Conservation (phyloP, 169 alveolate species). For the Eimeria acervulina region DNA sequence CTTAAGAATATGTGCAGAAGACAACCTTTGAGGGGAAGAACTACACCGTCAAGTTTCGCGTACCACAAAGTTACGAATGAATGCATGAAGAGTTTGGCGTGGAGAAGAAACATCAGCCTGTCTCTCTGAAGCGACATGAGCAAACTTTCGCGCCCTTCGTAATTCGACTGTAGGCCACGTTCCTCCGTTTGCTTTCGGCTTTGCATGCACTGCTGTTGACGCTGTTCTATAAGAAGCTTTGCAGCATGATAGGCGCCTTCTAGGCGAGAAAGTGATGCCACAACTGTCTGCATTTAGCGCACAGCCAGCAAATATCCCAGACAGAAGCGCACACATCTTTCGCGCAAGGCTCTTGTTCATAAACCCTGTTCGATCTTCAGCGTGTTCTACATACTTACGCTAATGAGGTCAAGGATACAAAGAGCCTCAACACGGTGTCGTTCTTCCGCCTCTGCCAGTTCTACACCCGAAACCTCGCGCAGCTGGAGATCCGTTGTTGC, state of each 20-base stretch:
- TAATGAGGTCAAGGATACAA: slow-evolving; percentile 52
- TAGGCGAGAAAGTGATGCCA: slow-evolving; percentile 58
- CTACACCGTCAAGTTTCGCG: background rate
- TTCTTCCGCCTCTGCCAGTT: slow-evolving; percentile 40
- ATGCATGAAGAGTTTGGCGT: slow-evolving; percentile 65
- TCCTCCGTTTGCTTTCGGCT: background rate
- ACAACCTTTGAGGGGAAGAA: background rate
- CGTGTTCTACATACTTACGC: slow-evolving; percentile 16
- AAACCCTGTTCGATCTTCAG: background rate
- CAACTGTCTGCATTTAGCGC: slow-evolving; percentile 17
- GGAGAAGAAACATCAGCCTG: slow-evolving; percentile 48
- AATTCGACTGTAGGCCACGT: background rate
- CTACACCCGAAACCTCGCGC: slow-evolving; percentile 30
- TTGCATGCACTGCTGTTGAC: slow-evolving; percentile 51
- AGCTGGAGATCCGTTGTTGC: slow-evolving; percentile 15
- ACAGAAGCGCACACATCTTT: background rate
- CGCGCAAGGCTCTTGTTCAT: background rate
- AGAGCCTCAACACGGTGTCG: slow-evolving; percentile 30
- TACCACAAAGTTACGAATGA: slow-evolving; percentile 52
- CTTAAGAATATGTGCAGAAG: background rate
- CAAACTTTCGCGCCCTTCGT: background rate
- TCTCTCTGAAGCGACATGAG: slow-evolving; percentile 26
- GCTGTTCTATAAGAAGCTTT: slow-evolving; percentile 60
- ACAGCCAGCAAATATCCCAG: background rate
- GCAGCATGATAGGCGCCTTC: slow-evolving; percentile 72